Base-by-base conservation (phyloP, 345 rosid genomes). In the Hypericum androsaemum region DNA sequence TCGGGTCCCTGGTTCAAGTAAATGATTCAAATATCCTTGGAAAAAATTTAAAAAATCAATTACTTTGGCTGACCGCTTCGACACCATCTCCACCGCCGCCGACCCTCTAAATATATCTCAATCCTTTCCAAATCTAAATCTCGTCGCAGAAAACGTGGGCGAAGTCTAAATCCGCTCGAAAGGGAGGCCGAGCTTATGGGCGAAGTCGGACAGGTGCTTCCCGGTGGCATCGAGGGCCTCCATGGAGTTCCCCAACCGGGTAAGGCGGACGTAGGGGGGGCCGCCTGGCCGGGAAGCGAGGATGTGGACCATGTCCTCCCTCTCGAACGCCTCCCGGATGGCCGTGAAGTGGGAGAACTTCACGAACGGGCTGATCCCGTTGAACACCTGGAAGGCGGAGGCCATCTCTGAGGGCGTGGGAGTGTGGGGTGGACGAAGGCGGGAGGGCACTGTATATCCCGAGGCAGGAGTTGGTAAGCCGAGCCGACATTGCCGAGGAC, bases 331-430 rank as follows among this genome's bases (percentile, higher is more conserved):
- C 66, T 92, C 96, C 67, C 88, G 98, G 0, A 92, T 92, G 10
- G 98, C 98, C 53, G 98, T 88, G 63, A 92, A 92, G 71, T 92
- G 98, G 9, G 98, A 92, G 81, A 92, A 92, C 75, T 92, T 92
- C 10, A 92, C 90, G 38, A 92, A 73, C 7, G 98, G 98, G 66
- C 98, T 83, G 43, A 92, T 85, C 36, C 98, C 98, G 8, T 92
- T 92, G 61, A 92, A 92, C 12, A 92, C 96, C 66, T 92, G 98
- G 61, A 88, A 92, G n/a, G 98, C 98, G 5, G 96, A 80, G 2
- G 80, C 89, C 84, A 88, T 78, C 68, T 80, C n/a, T 88, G 51
- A 81, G 84, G 45, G 78, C 71, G 43, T 85, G 88, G 37, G 14
- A 43, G 1, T 42, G 43, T 3, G 98, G 92, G 57, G 77, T 60